Evolutionary conservation across 495 filamentous ascomycete species (phyloP).

Genomic region (Aspergillus haitiensis): DNA sequence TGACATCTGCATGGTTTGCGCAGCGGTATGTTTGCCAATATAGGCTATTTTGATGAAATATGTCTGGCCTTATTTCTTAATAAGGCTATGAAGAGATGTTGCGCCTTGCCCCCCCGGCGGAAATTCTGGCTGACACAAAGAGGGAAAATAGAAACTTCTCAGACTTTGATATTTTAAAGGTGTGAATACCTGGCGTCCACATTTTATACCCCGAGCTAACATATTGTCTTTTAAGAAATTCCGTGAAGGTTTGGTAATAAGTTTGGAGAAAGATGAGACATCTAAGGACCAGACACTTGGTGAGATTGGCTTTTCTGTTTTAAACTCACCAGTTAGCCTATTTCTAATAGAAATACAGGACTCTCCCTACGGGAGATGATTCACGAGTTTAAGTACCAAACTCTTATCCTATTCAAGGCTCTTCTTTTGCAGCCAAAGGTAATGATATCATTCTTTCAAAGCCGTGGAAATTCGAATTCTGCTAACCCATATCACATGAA

Average conservation of each 20-base stretch:
- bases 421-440: slow-evolving; percentile 94
- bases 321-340: neutral
- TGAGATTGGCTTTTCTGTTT: slow-evolving; percentile 28
- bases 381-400: slow-evolving; percentile 90
- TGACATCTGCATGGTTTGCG: slow-evolving; percentile 94
- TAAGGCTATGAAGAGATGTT: neutral
- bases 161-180: slow-evolving; percentile 71
- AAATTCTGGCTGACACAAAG: slow-evolving; percentile 23
- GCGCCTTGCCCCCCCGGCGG: neutral
- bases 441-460: slow-evolving; percentile 2
- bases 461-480: neutral
- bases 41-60: neutral
- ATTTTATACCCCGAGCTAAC: neutral
- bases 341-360: slow-evolving; percentile 43
- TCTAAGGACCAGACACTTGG: slow-evolving; percentile 86
- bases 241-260: slow-evolving; percentile 78
- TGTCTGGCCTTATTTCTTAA: neutral
- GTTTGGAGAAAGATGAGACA: slow-evolving; percentile 64
- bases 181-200: slow-evolving; percentile 31
- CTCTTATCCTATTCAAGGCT: slow-evolving; percentile 89
- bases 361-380: slow-evolving; percentile 89
- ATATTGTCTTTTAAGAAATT: slow-evolving; percentile 63
- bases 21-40: slow-evolving; percentile 68
- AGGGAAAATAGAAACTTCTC: slow-evolving; percentile 60
- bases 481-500: slow-evolving; percentile 33